These are phyloP conservation scores for Botrytis hyacinthi DNA, from an alignment of 2,329 filamentous ascomycete species.

Conservation along the genomic window DNA sequence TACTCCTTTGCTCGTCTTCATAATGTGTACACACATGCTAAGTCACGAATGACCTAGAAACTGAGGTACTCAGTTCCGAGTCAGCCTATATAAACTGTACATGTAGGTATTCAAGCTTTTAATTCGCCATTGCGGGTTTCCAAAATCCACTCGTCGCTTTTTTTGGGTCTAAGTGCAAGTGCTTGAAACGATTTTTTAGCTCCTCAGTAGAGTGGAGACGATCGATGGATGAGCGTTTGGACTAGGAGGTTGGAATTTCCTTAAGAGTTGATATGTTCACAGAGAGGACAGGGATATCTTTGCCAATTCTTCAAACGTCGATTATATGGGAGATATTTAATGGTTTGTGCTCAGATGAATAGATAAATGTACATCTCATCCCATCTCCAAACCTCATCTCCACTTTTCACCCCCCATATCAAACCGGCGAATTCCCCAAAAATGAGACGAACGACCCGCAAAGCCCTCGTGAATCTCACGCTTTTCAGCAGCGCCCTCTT, in stretches of 20 bases:
- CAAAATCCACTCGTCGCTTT: background rate
- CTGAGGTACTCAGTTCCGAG: background rate
- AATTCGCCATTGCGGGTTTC: background rate
- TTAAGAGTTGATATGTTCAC: background rate
- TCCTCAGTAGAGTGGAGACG: too few species aligned
- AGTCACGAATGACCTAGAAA: too few species aligned
- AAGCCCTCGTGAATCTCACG: conserved; percentile 40
- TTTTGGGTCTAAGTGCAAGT: too few species aligned
- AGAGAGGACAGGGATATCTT: background rate
- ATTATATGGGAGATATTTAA: background rate
- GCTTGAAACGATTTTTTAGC: background rate
- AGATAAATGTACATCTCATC: background rate
- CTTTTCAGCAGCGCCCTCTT: conserved; percentile 40
- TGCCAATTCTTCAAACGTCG: background rate
- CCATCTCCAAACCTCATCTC: background rate
- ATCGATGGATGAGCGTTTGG: too few species aligned
- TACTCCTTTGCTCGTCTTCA: background rate
- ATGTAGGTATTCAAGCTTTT: background rate
- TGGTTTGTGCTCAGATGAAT: background rate
- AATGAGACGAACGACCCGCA: conserved; percentile 42
- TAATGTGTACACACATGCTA: too few species aligned
- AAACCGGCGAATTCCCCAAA: conserved; percentile 2
- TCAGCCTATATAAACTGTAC: background rate
- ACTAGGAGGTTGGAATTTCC: background rate
- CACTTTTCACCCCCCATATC: background rate